Evolutionary conservation across 2,329 filamentous ascomycete genomes (phyloP).

Genomic region (Aspergillus tamarii): DNA sequence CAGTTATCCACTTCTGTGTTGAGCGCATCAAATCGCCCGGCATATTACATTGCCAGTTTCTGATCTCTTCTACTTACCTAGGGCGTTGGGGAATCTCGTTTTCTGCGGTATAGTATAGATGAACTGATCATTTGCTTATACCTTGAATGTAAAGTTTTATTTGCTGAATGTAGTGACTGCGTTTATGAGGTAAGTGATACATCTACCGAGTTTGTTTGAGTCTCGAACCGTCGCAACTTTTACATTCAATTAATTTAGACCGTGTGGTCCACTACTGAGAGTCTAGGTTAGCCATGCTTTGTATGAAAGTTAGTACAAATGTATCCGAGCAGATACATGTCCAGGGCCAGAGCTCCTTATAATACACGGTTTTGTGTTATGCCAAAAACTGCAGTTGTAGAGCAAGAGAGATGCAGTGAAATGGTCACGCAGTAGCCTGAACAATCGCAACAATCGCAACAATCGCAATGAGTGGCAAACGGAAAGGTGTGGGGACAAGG

Average conservation of each 20-base stretch:
- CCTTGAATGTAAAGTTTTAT: not conserved
- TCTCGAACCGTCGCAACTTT: not conserved
- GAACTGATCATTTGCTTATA: constrained; percentile 9
- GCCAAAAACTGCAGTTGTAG: not conserved
- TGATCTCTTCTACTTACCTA: constrained; percentile 19
- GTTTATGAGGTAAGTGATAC: not conserved
- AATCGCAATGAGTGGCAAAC: not conserved
- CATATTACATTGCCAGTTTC: constrained; percentile 27
- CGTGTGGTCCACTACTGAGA: not conserved
- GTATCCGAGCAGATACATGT: not conserved
- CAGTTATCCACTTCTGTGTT: constrained; percentile 35
- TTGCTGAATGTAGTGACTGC: not conserved
- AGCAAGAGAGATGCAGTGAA: not conserved
- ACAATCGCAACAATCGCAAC: not conserved
- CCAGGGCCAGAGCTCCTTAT: not conserved
- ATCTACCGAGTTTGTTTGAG: not conserved
- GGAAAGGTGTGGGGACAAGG: not conserved
- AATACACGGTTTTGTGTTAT: not conserved
- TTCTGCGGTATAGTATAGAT: constrained; percentile 33
- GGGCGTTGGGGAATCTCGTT: constrained; percentile 33
- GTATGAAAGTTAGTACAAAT: not conserved
- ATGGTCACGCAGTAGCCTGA: not conserved
- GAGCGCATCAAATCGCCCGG: constrained; percentile 33
- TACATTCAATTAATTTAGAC: not conserved
- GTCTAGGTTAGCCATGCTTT: not conserved